phyloP scores from a whole-genome alignment of 139 green algal genomes.

The Tetraselmis chui region DNA sequence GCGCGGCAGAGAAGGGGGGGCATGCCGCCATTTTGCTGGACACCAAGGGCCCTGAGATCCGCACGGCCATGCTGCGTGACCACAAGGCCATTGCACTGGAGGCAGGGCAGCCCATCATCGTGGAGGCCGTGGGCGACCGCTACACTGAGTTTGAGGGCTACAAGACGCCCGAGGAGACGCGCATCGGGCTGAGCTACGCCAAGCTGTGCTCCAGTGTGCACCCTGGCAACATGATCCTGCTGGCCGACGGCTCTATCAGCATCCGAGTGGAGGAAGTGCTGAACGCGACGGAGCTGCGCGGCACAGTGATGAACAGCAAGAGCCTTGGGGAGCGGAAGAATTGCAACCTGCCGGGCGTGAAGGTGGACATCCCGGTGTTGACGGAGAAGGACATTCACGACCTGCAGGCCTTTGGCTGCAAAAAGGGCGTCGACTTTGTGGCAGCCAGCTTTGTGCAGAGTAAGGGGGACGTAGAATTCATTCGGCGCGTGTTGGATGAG shows the following conservation, averaged over 20 bases:
- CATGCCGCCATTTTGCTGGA: constrained; percentile 36
- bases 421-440: constrained; percentile 49
- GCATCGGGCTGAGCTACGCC: constrained; percentile 45
- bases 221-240: constrained; percentile 44
- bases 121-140: constrained; percentile 47
- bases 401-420: constrained; percentile 49
- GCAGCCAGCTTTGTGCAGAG: constrained; percentile 56
- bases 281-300: constrained; percentile 23
- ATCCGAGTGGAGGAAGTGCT: constrained; percentile 44
- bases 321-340: constrained; percentile 46
- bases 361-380: constrained; percentile 71
- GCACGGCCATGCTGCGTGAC: constrained; percentile 49
- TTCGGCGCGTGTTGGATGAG: constrained; percentile 39
- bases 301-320: constrained; percentile 43
- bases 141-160: constrained; percentile 40
- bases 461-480: constrained; percentile 42
- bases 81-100: constrained; percentile 39
- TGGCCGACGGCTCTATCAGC: constrained; percentile 45
- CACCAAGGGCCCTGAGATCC: constrained; percentile 62
- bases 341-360: constrained; percentile 56
- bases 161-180: constrained; percentile 33
- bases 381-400: constrained; percentile 60
- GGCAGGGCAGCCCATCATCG: constrained; percentile 47
- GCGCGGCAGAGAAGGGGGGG: neutral
- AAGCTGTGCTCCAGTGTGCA: constrained; percentile 46